These are phyloP conservation scores for Lentinula boryana DNA, from an alignment of 768 basidiomycete species.

Conservation along the genomic window DNA sequence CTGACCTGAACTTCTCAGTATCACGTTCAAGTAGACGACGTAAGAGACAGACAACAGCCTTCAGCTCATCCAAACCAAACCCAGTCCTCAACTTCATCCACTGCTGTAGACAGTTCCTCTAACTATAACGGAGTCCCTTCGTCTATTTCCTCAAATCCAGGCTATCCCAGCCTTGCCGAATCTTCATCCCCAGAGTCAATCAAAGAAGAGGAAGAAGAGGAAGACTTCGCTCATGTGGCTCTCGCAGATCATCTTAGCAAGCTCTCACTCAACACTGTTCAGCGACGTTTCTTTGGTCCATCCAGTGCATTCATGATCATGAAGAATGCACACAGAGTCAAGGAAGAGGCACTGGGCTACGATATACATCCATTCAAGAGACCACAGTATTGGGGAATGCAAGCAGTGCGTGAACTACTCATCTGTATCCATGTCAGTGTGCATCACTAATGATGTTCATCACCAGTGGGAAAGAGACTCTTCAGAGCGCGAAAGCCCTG, in stretches of 20 bases:
- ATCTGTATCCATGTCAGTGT: not conserved
- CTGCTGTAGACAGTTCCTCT: not conserved
- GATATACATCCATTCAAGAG: not conserved
- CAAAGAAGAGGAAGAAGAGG: slow-evolving; percentile 17
- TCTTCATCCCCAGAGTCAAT: slow-evolving; percentile 6
- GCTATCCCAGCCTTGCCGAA: slow-evolving; percentile 3
- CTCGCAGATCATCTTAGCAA: slow-evolving; percentile 25
- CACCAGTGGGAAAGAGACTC: slow-evolving; percentile 8
- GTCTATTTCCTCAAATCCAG: not conserved
- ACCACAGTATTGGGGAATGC: slow-evolving; percentile 7
- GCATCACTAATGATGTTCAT: not conserved
- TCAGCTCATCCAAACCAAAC: not conserved
- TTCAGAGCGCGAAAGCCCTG: not conserved
- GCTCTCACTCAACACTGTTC: slow-evolving; percentile 21
- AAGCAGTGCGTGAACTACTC: not conserved
- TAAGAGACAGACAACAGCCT: not conserved
- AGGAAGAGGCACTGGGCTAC: not conserved
- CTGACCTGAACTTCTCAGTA: not conserved
- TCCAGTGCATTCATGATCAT: slow-evolving; percentile 9
- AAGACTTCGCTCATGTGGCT: slow-evolving; percentile 26
- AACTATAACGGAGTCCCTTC: not conserved
- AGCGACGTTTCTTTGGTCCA: slow-evolving; percentile 1
- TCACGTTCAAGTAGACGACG: not conserved
- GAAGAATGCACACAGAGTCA: slow-evolving; percentile 5
- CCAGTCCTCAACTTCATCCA: not conserved